Conservation (phyloP, 2,329 filamentous ascomycete genomes). For the Colletotrichum kahawae region DNA sequence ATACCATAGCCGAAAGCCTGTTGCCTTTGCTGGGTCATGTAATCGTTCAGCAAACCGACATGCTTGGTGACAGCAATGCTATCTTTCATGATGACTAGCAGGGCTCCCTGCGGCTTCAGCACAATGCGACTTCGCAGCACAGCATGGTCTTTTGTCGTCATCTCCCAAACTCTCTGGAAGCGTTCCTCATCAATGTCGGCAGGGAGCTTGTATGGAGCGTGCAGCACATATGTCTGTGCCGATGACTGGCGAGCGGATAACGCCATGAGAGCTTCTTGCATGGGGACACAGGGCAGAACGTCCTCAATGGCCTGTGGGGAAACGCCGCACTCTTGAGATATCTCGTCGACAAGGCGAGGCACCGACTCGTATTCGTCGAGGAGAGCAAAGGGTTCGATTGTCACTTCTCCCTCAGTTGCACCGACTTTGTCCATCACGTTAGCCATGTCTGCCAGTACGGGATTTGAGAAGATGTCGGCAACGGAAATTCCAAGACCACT, state of each 20-base stretch:
- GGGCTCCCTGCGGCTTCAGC: neutral
- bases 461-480: neutral
- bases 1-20: neutral
- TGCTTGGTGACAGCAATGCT: neutral
- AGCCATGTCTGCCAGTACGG: neutral
- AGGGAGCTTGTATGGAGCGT: slow-evolving; percentile 7
- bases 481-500: neutral
- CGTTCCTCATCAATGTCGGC: slow-evolving; percentile 5
- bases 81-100: neutral
- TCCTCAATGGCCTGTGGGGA: neutral
- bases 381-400: neutral
- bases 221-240: slow-evolving; percentile 13
- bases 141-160: slow-evolving; percentile 10
- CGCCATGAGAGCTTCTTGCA: slow-evolving; percentile 14
- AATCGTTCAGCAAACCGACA: neutral
- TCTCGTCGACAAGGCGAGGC: neutral
- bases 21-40: neutral
- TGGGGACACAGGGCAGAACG: neutral
- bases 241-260: slow-evolving; percentile 23
- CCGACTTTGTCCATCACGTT: neutral
- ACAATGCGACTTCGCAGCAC: slow-evolving; percentile 26
- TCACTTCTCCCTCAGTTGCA: neutral
- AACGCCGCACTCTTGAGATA: neutral
- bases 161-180: slow-evolving; percentile 24
- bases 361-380: neutral